Evolutionary conservation across 441 rosid species (phyloP).

Genomic region (Corymbia citriodora): DNA sequence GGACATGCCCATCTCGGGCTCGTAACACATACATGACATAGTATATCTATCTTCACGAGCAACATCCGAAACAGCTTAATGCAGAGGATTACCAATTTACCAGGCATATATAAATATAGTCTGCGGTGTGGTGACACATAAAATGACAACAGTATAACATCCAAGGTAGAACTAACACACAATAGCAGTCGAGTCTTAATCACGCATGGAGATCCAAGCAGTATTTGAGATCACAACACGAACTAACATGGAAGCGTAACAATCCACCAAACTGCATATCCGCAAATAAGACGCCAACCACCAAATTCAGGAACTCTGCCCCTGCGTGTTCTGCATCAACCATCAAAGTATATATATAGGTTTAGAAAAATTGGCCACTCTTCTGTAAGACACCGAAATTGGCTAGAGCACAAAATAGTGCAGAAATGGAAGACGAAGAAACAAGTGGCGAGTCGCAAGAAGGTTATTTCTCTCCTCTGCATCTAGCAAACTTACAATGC

Average conservation of each 20-base stretch:
- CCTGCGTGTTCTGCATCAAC: background rate
- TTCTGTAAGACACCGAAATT: background rate
- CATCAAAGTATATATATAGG: background rate
- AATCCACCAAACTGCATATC: background rate
- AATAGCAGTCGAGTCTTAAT: background rate
- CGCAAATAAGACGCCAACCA: background rate
- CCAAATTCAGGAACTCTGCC: background rate
- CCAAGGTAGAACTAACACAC: background rate
- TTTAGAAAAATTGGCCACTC: background rate
- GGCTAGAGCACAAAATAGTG: background rate
- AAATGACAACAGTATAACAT: background rate
- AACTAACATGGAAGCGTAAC: background rate
- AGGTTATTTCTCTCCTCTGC: background rate
- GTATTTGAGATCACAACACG: background rate
- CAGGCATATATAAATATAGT: background rate
- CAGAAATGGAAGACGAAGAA: background rate
- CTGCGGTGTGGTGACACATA: background rate
- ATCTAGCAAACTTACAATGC: slow-evolving; percentile 45
- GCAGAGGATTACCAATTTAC: background rate
- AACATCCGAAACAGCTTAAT: background rate
- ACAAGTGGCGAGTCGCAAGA: background rate
- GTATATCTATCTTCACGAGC: background rate
- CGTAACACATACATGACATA: background rate
- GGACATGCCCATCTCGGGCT: background rate
- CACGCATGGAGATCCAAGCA: background rate